These are phyloP conservation scores for Phascolomyces articulosus DNA, from an alignment of 371 early-diverging fungal genomes.

Conservation along the genomic window DNA sequence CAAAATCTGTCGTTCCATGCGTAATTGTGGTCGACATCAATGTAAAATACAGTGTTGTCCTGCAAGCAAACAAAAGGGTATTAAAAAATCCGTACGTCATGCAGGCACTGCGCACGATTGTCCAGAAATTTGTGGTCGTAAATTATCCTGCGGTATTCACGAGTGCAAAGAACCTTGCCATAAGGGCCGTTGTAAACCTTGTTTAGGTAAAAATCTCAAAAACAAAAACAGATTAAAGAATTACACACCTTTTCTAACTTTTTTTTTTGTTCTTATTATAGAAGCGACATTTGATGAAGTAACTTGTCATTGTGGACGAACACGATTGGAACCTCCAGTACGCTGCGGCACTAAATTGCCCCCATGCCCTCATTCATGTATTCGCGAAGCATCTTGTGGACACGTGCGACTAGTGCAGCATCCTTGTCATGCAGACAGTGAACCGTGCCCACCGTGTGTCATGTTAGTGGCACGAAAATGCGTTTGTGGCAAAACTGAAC, in stretches of 20 bases:
- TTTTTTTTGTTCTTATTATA: background rate
- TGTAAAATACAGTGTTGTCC: constrained; percentile 64
- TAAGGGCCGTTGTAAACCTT: constrained; percentile 72
- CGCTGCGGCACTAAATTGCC: constrained; percentile 75
- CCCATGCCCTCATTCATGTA: constrained; percentile 68
- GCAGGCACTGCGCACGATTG: constrained; percentile 64
- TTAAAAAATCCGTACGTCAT: constrained; percentile 19
- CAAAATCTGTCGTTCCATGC: constrained; percentile 60
- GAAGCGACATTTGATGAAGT: constrained; percentile 72
- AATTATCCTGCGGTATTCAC: constrained; percentile 70
- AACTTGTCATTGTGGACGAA: constrained; percentile 77
- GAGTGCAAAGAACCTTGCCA: constrained; percentile 72
- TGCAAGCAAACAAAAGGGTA: constrained; percentile 43
- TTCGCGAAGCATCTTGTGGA: constrained; percentile 68
- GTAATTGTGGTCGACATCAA: constrained; percentile 71
- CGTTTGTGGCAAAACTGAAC: constrained; percentile 70
- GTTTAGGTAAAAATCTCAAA: constrained; percentile 65
- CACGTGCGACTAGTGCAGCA: constrained; percentile 69
- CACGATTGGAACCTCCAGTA: constrained; percentile 74
- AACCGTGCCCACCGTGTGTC: constrained; percentile 79
- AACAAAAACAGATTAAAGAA: too few species aligned
- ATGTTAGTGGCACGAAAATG: constrained; percentile 66
- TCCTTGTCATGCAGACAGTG: constrained; percentile 75
- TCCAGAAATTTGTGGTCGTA: constrained; percentile 62
- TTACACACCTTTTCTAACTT: background rate